Percentiles rank a stretch among this genome's conserved stretches.
Evolutionary conservation across 2,329 filamentous ascomycete species (phyloP).

Genomic region (Arthrobotrys conoides): DNA sequence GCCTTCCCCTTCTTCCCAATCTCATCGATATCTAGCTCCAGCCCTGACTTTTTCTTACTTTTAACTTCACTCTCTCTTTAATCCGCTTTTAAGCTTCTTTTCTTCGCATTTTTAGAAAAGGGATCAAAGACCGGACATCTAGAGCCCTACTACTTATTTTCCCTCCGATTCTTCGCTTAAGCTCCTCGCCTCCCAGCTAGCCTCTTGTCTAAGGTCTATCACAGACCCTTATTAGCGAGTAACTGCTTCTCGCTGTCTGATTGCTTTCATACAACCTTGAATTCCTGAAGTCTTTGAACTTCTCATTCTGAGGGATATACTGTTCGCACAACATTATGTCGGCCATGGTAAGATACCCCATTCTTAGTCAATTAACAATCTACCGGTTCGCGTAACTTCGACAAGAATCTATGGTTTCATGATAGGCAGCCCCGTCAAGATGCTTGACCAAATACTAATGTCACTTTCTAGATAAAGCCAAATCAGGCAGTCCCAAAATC

Average conservation of each 20-base stretch:
- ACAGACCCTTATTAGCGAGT: neutral
- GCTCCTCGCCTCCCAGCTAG: neutral
- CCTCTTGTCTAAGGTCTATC: neutral
- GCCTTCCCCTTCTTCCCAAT: neutral
- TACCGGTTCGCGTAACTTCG: constrained; percentile 5
- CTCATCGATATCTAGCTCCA: neutral
- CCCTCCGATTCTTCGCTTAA: neutral
- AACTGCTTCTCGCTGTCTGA: neutral
- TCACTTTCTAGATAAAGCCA: neutral
- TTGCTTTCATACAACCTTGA: neutral
- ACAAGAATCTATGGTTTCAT: constrained; percentile 5
- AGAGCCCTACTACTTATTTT: neutral
- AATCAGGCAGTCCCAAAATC: constrained; percentile 5
- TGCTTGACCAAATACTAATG: constrained; percentile 9
- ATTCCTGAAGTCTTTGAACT: no score
- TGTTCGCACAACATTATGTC: neutral
- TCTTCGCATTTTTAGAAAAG: neutral
- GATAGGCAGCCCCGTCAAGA: neutral
- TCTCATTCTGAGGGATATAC: neutral
- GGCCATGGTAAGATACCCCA: neutral
- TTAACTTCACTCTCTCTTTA: neutral
- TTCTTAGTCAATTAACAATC: neutral
- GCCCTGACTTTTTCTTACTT: neutral
- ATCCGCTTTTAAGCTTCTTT: neutral
- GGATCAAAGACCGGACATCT: neutral